Evolutionary conservation across 495 filamentous ascomycete genomes (phyloP).

Genomic region (Entonaema liquescens): DNA sequence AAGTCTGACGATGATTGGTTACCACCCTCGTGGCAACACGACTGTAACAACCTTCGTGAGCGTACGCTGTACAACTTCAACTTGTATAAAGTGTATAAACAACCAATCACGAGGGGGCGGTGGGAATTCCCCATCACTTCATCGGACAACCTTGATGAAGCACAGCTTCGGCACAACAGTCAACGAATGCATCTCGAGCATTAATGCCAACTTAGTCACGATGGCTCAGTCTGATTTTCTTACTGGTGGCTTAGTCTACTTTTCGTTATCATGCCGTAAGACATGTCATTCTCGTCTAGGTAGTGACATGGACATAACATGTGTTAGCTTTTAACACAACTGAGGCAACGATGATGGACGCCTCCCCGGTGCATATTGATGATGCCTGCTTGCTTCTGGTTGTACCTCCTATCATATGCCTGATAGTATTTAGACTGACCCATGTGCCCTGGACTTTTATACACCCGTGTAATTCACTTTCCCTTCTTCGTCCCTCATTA

Average conservation of each 20-base stretch:
- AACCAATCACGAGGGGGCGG: constrained; percentile 5
- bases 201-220: constrained; percentile 21
- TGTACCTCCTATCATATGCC: background rate
- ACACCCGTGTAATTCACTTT: background rate
- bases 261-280: constrained; percentile 28
- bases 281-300: constrained; percentile 33
- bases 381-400: background rate
- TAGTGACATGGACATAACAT: constrained; percentile 29
- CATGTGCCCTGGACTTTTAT: background rate
- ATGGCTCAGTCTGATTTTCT: constrained; percentile 11
- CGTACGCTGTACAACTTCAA: constrained; percentile 28
- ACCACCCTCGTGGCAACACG: constrained; percentile 41
- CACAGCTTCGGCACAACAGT: background rate
- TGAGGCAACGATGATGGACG: background rate
- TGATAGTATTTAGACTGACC: constrained; percentile 15
- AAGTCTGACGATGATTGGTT: constrained; percentile 37
- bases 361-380: constrained; percentile 1
- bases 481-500: background rate
- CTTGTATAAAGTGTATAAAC: background rate
- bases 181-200: constrained; percentile 13
- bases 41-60: background rate
- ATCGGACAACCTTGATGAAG: constrained; percentile 3
- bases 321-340: constrained; percentile 22
- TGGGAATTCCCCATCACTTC: constrained; percentile 9
- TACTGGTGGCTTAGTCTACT: constrained; percentile 19